These are phyloP conservation scores for Teunomyces cretensis DNA, from an alignment of 805 yeast genomes.

Conservation along the genomic window DNA sequence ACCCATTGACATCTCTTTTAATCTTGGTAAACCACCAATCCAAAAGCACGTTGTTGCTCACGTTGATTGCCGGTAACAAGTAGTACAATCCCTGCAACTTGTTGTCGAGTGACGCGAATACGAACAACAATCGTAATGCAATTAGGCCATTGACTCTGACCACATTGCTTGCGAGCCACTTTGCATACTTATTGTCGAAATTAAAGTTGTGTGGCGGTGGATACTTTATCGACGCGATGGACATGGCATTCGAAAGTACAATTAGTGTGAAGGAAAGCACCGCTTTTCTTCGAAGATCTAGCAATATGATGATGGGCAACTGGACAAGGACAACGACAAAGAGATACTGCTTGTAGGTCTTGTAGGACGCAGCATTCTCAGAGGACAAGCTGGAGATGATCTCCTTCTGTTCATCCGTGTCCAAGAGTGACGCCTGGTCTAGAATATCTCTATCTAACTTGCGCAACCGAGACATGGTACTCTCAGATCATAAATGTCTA, in stretches of 20 bases:
- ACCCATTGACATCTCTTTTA: slow-evolving; percentile 12
- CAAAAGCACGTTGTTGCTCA: slow-evolving; percentile 13
- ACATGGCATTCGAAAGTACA: neutral
- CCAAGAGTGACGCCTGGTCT: slow-evolving; percentile 16
- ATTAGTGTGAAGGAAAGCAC: slow-evolving; percentile 3
- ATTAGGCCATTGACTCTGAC: neutral
- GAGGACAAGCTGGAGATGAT: slow-evolving; percentile 15
- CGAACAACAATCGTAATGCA: neutral
- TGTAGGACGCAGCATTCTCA: slow-evolving; percentile 14
- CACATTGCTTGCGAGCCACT: neutral
- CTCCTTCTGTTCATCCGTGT: slow-evolving; percentile 23
- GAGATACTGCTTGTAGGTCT: slow-evolving; percentile 8
- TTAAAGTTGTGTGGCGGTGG: neutral
- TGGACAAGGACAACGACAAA: slow-evolving; percentile 14
- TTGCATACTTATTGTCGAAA: neutral
- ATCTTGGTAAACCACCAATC: slow-evolving; percentile 14
- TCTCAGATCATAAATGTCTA: too few species aligned
- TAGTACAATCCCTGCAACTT: slow-evolving; percentile 8
- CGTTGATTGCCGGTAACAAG: slow-evolving; percentile 18
- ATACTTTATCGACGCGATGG: neutral
- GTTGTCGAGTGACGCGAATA: slow-evolving; percentile 2
- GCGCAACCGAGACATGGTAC: slow-evolving; percentile 20
- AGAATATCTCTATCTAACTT: slow-evolving; percentile 21
- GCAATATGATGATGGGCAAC: slow-evolving; percentile 15
- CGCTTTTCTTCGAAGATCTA: slow-evolving; percentile 8